Base-by-base conservation (phyloP, 2,329 filamentous ascomycete species). In the Neopestalotiopsis rosae region DNA sequence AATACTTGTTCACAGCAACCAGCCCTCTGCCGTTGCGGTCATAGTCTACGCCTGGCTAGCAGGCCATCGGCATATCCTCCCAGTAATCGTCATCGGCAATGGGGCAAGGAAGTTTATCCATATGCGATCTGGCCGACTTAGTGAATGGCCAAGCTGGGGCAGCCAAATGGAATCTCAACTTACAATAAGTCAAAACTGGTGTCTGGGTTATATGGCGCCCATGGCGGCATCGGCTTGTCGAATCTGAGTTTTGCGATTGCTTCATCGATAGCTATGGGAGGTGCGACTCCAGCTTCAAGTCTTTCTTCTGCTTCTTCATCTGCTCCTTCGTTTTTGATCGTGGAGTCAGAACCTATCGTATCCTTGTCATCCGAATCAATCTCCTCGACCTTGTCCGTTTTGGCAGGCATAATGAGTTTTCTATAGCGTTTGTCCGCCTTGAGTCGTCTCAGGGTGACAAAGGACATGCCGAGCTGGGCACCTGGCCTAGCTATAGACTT, bases 341-440 rank as follows among this genome's bases (percentile, higher is more conserved):
- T 5, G 17, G 2, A 17, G 13, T n/a, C 42, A 49, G 5, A n/a
- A 4, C 2, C 42, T 14, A 28, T 20, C 42, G 12, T 14, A 49
- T 49, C 42, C 2, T 5, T 7, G 17, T 17, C 12, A 1, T 49
- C 12, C 2, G 5, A 5, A 3, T 49, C 14, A 49, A 10, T 38
- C 34, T 38, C 34, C 0, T 6, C 1, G 7, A 20, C n/a, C 45
- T 52, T 20, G 5, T 2, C 0, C 1, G 45, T 6, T 6, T 2
- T 52, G 2, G 10, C 45, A 3, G 1, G n/a, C 17, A 20, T 7
- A 3, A n/a, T n/a, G 5, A 52, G 9, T 52, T n/a, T 24, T 24
- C n/a, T 7, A 3, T 2, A 10, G 0, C 1, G 45, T 7, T 10
- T 1, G 2, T 10, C n/a, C 9, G 17, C n/a, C 1, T 10, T 20